These are phyloP conservation scores for Penicillium sp. DNA, from an alignment of 2,329 filamentous ascomycete genomes.

Conservation along the genomic window DNA sequence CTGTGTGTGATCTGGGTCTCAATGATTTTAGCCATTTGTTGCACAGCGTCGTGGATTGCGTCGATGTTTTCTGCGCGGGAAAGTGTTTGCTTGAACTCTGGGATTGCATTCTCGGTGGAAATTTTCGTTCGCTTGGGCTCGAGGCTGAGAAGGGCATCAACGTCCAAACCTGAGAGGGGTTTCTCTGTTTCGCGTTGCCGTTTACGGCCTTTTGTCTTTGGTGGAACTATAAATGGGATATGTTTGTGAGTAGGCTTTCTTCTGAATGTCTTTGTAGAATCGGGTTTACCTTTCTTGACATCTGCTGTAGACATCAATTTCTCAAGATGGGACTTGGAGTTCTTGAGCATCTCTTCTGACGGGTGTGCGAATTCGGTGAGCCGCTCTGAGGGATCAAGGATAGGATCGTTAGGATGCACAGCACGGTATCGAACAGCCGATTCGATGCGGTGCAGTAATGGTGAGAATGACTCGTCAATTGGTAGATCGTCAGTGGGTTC, in stretches of 20 bases:
- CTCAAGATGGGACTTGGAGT: conserved; percentile 58
- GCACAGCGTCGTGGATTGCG: conserved; percentile 64
- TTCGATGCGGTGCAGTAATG: conserved; percentile 82
- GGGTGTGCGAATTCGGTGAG: conserved; percentile 72
- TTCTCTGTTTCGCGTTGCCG: conserved; percentile 66
- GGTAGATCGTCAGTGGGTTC: conserved; percentile 66
- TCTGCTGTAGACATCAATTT: conserved; percentile 67
- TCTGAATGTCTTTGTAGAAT: not conserved
- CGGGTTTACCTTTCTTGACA: conserved; percentile 70
- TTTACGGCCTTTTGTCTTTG: conserved; percentile 72
- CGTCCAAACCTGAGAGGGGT: conserved; percentile 84
- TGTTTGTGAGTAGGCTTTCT: conserved; percentile 19
- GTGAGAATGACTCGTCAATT: conserved; percentile 79
- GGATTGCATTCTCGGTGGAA: conserved; percentile 72
- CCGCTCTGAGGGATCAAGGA: conserved; percentile 61
- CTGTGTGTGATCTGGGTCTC: conserved; percentile 67
- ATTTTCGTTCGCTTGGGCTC: conserved; percentile 53
- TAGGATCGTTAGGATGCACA: conserved; percentile 64
- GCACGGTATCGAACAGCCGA: conserved; percentile 82
- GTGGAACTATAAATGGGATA: conserved; percentile 58
- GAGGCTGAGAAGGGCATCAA: conserved; percentile 72
- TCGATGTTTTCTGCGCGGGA: conserved; percentile 58
- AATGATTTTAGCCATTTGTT: conserved; percentile 73
- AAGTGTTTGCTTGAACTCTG: conserved; percentile 83
- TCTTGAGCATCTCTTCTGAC: conserved; percentile 63